Evolutionary conservation across 139 green algal species (phyloP).

Genomic region (Micractinium conductrix): DNA sequence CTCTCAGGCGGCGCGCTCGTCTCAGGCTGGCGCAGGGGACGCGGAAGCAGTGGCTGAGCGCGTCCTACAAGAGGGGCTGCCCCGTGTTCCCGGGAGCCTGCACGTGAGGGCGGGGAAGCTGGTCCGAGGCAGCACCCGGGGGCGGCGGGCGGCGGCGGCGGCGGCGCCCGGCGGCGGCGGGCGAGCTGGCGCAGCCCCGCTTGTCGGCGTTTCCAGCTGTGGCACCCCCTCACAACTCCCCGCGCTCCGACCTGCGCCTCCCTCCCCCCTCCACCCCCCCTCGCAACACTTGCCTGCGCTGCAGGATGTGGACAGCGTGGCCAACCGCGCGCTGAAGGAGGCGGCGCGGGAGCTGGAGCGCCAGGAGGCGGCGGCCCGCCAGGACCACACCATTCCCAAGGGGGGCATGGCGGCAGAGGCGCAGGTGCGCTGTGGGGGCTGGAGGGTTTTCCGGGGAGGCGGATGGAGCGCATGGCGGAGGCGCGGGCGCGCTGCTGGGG

Average conservation of each 20-base stretch:
- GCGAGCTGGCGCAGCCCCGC: background rate
- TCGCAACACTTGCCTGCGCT: background rate
- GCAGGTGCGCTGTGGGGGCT: background rate
- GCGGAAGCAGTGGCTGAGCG: background rate
- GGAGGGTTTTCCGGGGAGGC: background rate
- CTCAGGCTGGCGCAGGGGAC: background rate
- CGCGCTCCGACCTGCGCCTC: background rate
- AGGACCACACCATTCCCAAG: slow-evolving; percentile 6
- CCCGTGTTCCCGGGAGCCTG: background rate
- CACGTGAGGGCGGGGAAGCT: background rate
- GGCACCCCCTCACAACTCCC: background rate
- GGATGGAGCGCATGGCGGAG: background rate
- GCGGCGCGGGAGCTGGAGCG: slow-evolving; percentile 12
- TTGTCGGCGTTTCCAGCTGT: background rate
- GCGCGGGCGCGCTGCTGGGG: background rate
- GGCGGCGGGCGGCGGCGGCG: background rate
- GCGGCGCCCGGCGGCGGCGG: background rate
- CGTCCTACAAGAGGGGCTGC: slow-evolving; percentile 9
- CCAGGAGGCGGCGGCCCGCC: background rate
- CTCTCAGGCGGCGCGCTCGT: background rate
- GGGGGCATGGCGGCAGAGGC: slow-evolving; percentile 14
- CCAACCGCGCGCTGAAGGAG: slow-evolving; percentile 22
- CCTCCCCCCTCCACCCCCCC: background rate
- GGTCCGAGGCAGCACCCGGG: background rate
- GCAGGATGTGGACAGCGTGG: background rate